phyloP scores from a whole-genome alignment of 2,329 filamentous ascomycete species.

The Talaromyces piceae region DNA sequence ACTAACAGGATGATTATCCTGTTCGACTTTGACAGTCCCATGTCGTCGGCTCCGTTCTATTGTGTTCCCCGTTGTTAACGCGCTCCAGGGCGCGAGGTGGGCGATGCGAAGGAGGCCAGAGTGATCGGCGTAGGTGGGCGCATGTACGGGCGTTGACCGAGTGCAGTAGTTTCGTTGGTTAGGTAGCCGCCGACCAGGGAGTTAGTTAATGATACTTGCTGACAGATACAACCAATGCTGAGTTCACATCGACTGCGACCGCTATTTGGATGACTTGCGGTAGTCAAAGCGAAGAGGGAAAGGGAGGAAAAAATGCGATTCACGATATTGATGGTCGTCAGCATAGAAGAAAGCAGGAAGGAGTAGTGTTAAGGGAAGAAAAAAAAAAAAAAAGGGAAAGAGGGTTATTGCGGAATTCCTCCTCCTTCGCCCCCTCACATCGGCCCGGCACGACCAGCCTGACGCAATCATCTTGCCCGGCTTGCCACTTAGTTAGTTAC shows the following conservation, averaged over 20 bases:
- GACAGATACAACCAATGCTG: neutral
- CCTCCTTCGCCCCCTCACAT: neutral
- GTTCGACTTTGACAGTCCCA: slow-evolving; percentile 87
- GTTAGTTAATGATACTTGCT: too few species aligned
- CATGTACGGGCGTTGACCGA: neutral
- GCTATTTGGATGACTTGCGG: too few species aligned
- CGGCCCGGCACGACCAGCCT: neutral
- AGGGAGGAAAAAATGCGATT: too few species aligned
- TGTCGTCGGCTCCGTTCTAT: slow-evolving; percentile 27
- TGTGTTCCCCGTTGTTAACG: neutral
- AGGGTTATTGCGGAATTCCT: neutral
- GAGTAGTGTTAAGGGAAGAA: neutral
- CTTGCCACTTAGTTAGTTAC: neutral
- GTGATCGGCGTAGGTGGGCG: neutral
- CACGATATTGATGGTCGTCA: neutral
- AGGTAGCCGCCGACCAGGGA: too few species aligned
- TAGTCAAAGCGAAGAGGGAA: too few species aligned
- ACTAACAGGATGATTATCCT: slow-evolving; percentile 87
- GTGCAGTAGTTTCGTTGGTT: neutral
- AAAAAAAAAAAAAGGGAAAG: neutral
- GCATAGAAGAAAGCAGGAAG: neutral
- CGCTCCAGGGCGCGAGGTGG: neutral
- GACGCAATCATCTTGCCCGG: neutral
- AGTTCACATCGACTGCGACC: neutral
- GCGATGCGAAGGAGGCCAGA: neutral